Evolutionary conservation across 495 filamentous ascomycete genomes (phyloP).

Genomic region (Cladorrhinum samala): DNA sequence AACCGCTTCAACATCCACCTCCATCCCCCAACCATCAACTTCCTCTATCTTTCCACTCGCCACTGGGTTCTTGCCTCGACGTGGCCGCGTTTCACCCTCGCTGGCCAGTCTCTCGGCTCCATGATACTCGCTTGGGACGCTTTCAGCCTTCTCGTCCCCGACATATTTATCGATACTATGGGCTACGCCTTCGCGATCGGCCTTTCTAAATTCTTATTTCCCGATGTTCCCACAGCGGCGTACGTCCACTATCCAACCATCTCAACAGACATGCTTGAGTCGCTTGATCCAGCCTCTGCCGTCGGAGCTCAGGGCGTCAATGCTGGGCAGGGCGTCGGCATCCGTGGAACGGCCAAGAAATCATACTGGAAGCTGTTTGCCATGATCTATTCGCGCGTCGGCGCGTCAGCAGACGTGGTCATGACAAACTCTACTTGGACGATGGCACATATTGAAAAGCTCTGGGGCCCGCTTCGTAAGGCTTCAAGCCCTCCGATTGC

Average conservation of each 20-base stretch:
- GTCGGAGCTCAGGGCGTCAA: conserved; percentile 70
- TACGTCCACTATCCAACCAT: conserved; percentile 99
- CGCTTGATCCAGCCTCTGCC: conserved; percentile 56
- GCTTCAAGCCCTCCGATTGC: conserved; percentile 39
- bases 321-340: conserved; percentile 68
- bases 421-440: conserved; percentile 98
- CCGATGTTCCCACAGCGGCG: conserved; percentile 72
- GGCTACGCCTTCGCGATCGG: conserved; percentile 90
- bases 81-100: conserved; percentile 90
- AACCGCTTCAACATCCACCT: conserved; percentile 89
- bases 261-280: conserved; percentile 92
- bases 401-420: conserved; percentile 76
- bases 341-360: conserved; percentile 60
- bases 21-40: conserved; percentile 72
- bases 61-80: conserved; percentile 75
- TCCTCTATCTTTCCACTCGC: conserved; percentile 84
- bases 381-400: conserved; percentile 69
- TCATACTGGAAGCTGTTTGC: conserved; percentile 86
- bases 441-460: conserved; percentile 66
- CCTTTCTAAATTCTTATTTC: conserved; percentile 76
- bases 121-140: conserved; percentile 84
- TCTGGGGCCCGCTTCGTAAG: conserved; percentile 64
- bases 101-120: conserved; percentile 86
- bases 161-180: conserved; percentile 96
- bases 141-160: conserved; percentile 84